These are phyloP conservation scores for Bacidia gigantensis DNA, from an alignment of 495 filamentous ascomycete species.

Conservation along the genomic window DNA sequence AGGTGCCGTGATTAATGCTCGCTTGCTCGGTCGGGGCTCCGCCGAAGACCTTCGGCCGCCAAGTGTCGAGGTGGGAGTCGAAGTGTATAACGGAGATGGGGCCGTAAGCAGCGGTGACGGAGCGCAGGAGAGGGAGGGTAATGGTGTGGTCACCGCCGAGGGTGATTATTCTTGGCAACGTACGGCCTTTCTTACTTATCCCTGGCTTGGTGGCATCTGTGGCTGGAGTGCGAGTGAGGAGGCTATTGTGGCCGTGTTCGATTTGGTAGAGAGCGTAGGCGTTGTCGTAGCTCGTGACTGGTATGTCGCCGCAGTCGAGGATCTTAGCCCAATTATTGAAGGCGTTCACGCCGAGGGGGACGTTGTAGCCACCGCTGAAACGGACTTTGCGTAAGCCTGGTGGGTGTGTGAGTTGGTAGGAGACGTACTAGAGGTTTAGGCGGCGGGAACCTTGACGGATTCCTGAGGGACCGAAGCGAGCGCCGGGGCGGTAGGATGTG, in stretches of 20 bases:
- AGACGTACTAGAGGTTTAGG: conserved; percentile 51
- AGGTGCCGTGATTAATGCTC: conserved; percentile 74
- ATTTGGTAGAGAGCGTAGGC: conserved; percentile 62
- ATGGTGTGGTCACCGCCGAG: conserved; percentile 56
- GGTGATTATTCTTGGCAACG: conserved; percentile 49
- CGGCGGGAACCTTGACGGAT: conserved; percentile 69
- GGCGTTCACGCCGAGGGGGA: conserved; percentile 44
- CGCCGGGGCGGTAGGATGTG: conserved; percentile 67
- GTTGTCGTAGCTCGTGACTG: conserved; percentile 60
- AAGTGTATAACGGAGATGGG: conserved; percentile 59
- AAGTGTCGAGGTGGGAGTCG: conserved; percentile 56
- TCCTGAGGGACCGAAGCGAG: conserved; percentile 67
- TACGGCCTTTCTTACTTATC: conserved; percentile 40
- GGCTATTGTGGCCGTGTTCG: conserved; percentile 45
- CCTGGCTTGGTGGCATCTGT: conserved; percentile 34
- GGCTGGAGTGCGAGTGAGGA: conserved; percentile 38
- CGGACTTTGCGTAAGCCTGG: conserved; percentile 39
- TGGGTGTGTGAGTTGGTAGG: not conserved
- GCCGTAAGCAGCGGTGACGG: conserved; percentile 52
- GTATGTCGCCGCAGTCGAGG: conserved; percentile 66
- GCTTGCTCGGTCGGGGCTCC: conserved; percentile 50
- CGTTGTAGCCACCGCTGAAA: conserved; percentile 51
- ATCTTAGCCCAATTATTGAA: conserved; percentile 53
- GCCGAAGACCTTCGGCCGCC: conserved; percentile 58
- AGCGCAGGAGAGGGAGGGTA: conserved; percentile 47